phyloP scores from a whole-genome alignment of 2,329 filamentous ascomycete species.

The Fusarium siculi region DNA sequence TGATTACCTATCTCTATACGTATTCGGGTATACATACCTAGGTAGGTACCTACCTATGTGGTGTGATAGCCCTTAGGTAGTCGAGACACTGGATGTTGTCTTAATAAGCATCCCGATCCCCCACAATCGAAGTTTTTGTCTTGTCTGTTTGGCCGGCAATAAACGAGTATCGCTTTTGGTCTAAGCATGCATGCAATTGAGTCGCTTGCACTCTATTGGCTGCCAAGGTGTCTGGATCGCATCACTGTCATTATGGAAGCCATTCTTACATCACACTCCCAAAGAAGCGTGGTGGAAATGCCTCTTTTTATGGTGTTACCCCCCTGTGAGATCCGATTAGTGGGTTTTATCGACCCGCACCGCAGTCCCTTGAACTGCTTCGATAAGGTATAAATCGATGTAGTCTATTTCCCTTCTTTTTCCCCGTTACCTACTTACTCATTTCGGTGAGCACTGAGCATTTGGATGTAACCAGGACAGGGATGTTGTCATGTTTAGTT shows the following conservation, averaged over 20 bases:
- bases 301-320: not conserved
- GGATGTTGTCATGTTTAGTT: not conserved
- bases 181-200: slow-evolving; percentile 8
- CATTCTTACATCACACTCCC: not conserved
- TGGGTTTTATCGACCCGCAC: not conserved
- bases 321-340: not conserved
- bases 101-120: not conserved
- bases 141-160: slow-evolving; percentile 15
- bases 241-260: slow-evolving; percentile 9
- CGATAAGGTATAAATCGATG: not conserved
- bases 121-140: not conserved
- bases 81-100: not conserved
- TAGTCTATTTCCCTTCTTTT: not conserved
- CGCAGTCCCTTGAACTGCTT: not conserved
- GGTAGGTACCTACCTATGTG: not conserved
- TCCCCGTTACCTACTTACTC: not conserved
- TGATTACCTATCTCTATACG: not conserved
- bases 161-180: slow-evolving; percentile 1
- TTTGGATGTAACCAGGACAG: not conserved
- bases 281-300: slow-evolving; percentile 4
- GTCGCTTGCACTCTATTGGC: slow-evolving; percentile 26
- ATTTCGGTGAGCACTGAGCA: not conserved
- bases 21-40: not conserved
- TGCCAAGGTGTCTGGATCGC: slow-evolving; percentile 28
- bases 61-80: not conserved